Evolutionary conservation across 345 rosid species (phyloP).

Genomic region (Ricinus communis): DNA sequence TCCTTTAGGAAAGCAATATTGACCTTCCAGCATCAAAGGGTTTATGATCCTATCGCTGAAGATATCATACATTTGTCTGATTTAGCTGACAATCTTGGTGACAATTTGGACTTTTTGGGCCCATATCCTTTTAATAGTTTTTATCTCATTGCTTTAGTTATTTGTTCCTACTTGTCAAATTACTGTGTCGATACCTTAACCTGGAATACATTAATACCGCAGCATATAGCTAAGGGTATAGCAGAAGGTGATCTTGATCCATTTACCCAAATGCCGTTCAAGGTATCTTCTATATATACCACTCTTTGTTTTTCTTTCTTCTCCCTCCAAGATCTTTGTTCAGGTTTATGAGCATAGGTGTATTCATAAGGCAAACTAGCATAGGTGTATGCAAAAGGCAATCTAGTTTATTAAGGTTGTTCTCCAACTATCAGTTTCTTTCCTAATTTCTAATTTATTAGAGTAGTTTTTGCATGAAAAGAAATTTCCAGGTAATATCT

Average conservation of each 20-base stretch:
- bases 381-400: not conserved
- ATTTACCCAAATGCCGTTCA: slow-evolving; percentile 70
- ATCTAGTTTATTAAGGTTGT: slow-evolving; percentile 3
- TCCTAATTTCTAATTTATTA: not conserved
- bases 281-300: slow-evolving; percentile 44
- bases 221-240: slow-evolving; percentile 74
- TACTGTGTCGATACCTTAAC: slow-evolving; percentile 46
- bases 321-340: not conserved
- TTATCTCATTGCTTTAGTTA: slow-evolving; percentile 5
- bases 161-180: not conserved
- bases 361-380: too few species aligned
- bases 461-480: not conserved
- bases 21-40: slow-evolving; percentile 93
- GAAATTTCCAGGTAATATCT: not conserved
- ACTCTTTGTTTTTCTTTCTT: slow-evolving; percentile 1
- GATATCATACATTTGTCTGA: slow-evolving; percentile 55
- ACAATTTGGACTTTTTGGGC: slow-evolving; percentile 72
- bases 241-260: slow-evolving; percentile 93
- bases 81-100: slow-evolving; percentile 44
- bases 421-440: slow-evolving; percentile 12
- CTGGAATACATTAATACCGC: slow-evolving; percentile 55
- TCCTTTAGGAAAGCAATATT: slow-evolving; percentile 76
- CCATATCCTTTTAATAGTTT: slow-evolving; percentile 78
- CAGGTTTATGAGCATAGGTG: not conserved
- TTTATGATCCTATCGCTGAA: slow-evolving; percentile 66